phyloP scores from a whole-genome alignment of 139 green algal species.

The Dunaliella sp. region DNA sequence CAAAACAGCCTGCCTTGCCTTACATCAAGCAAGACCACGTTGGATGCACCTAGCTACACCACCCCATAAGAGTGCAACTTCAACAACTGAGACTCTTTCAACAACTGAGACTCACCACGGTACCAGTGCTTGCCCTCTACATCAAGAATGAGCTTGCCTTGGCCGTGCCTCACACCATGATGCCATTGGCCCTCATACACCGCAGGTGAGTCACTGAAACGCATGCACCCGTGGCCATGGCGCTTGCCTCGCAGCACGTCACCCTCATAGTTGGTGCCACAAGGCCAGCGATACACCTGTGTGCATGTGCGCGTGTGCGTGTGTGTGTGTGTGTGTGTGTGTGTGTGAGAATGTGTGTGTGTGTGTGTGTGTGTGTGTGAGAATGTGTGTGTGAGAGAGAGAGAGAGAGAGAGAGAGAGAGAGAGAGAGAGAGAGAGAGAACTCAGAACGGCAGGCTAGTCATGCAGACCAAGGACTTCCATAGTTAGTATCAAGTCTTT shows the following conservation, averaged over 20 bases:
- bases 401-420: too few species aligned
- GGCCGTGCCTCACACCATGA: slow-evolving; percentile 55
- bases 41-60: too few species aligned
- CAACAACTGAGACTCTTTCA: too few species aligned
- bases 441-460: too few species aligned
- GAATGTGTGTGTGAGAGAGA: not conserved
- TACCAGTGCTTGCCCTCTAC: slow-evolving; percentile 42
- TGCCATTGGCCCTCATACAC: slow-evolving; percentile 61
- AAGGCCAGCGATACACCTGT: slow-evolving; percentile 55
- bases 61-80: too few species aligned
- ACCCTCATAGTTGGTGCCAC: slow-evolving; percentile 41
- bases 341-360: not conserved
- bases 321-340: not conserved
- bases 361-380: not conserved
- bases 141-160: slow-evolving; percentile 54
- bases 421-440: too few species aligned
- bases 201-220: slow-evolving; percentile 31
- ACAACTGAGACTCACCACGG: slow-evolving; percentile 48
- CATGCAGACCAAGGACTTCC: too few species aligned
- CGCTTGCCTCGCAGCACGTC: slow-evolving; percentile 45
- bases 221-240: slow-evolving; percentile 49
- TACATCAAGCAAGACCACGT: too few species aligned
- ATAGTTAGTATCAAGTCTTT: too few species aligned
- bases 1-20: too few species aligned
- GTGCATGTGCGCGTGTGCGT: not conserved